Evolutionary conservation across 1,139 yeast genomes (phyloP).

Genomic region (Protomyces pachydermus): DNA sequence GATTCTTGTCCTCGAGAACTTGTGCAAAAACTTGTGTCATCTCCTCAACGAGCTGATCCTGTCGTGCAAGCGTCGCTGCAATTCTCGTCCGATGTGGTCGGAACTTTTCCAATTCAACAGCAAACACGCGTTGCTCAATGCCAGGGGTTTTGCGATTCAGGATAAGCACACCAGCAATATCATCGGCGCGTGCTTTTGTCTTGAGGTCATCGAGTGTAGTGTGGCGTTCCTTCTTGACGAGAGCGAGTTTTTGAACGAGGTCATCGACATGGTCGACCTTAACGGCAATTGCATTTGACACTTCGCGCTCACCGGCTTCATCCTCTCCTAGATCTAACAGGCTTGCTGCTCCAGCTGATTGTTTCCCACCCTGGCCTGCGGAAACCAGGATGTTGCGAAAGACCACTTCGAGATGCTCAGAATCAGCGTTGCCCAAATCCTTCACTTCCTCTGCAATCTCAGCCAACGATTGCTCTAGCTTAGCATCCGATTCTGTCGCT

Average conservation of each 20-base stretch:
- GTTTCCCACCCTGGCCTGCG: background rate
- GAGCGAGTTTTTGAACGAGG: constrained; percentile 45
- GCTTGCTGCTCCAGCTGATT: constrained; percentile 38
- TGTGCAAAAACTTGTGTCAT: constrained; percentile 57
- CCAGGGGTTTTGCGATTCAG: constrained; percentile 58
- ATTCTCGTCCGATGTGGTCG: constrained; percentile 63
- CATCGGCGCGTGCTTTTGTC: constrained; percentile 66
- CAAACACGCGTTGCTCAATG: constrained; percentile 58
- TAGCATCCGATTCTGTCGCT: constrained; percentile 63
- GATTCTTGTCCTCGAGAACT: constrained; percentile 47
- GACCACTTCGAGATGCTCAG: background rate
- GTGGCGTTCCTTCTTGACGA: constrained; percentile 55
- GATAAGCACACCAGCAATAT: constrained; percentile 71
- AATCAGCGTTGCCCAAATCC: background rate
- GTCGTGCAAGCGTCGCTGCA: constrained; percentile 62
- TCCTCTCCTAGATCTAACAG: constrained; percentile 60
- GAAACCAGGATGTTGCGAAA: constrained; percentile 1
- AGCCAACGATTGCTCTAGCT: constrained; percentile 31
- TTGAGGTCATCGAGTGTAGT: constrained; percentile 63
- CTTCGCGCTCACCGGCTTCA: constrained; percentile 39
- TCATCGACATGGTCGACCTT: constrained; percentile 49
- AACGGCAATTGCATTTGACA: constrained; percentile 42
- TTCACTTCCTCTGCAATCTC: background rate
- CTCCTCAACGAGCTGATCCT: constrained; percentile 52
- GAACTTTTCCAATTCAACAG: constrained; percentile 72